A percentile compares a stretch with the other conserved stretches of the same genome.
These are phyloP conservation scores for Odontarrhena argentea DNA, from an alignment of 345 rosid species.

Conservation along the genomic window DNA sequence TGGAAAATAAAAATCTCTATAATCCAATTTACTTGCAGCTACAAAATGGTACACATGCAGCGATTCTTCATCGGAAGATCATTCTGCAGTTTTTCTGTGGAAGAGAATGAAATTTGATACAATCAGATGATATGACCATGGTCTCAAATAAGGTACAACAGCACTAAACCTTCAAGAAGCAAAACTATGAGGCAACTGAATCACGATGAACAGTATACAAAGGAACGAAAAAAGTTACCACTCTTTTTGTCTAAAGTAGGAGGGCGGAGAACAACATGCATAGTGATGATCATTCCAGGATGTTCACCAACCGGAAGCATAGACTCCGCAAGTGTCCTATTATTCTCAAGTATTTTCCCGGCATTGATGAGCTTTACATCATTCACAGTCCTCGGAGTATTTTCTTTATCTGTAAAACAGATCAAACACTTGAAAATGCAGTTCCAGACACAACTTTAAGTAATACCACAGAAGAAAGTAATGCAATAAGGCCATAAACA, in stretches of 20 bases:
- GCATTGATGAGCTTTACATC: constrained; percentile 77
- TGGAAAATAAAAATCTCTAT: constrained; percentile 29
- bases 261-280: constrained; percentile 83
- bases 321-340: constrained; percentile 69
- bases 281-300: constrained; percentile 71
- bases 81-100: constrained; percentile 54
- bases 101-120: background rate
- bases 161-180: background rate
- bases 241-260: constrained; percentile 58
- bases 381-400: constrained; percentile 58
- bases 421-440: constrained; percentile 22
- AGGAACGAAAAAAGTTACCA: constrained; percentile 41
- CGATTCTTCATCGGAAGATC: constrained; percentile 49
- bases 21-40: constrained; percentile 42
- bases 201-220: background rate
- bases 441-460: constrained; percentile 20
- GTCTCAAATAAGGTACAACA: constrained; percentile 2
- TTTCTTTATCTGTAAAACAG: constrained; percentile 54
- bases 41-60: constrained; percentile 72
- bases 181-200: background rate
- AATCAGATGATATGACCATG: constrained; percentile 22
- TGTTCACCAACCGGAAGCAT: constrained; percentile 62
- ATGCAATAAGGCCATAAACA: constrained; percentile 7
- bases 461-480: background rate
- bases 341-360: constrained; percentile 78